A percentile compares a stretch with the other conserved stretches of the same genome.
phyloP scores from a whole-genome alignment of 2,329 filamentous ascomycete species.

The Fusarium scirpi region DNA sequence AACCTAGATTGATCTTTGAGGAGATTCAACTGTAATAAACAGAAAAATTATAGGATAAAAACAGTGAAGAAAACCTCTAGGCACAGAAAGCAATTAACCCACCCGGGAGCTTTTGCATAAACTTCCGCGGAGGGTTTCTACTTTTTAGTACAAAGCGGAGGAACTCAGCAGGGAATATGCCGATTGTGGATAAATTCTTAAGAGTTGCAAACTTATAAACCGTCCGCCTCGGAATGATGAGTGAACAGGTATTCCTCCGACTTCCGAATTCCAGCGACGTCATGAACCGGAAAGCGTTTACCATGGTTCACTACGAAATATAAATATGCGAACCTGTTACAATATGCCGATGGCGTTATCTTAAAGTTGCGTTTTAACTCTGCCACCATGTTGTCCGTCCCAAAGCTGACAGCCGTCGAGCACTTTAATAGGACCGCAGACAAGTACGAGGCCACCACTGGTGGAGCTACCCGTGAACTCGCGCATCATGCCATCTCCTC shows the following conservation, averaged over 20 bases:
- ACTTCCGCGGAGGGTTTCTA: neutral
- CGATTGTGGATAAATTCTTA: no score
- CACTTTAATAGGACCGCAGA: neutral
- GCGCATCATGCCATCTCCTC: neutral
- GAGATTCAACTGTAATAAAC: no score
- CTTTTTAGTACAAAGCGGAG: no score
- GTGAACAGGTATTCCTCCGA: neutral
- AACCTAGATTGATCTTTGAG: no score
- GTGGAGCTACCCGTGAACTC: neutral
- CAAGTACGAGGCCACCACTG: neutral
- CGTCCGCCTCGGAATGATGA: neutral
- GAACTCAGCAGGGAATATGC: no score
- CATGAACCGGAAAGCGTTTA: no score
- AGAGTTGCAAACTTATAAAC: no score
- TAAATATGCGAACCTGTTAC: neutral
- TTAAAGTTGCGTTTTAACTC: neutral
- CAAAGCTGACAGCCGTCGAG: neutral
- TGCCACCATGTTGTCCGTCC: neutral
- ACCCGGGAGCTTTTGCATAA: neutral
- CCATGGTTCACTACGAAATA: neutral
- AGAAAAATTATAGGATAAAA: no score
- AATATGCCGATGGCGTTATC: fast-evolving
- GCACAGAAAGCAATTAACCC: no score
- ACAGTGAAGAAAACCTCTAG: no score
- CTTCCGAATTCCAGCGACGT: neutral